These are phyloP conservation scores for Fomitiporia mediterranea DNA, from an alignment of 1,284 basidiomycete genomes.

Conservation along the genomic window DNA sequence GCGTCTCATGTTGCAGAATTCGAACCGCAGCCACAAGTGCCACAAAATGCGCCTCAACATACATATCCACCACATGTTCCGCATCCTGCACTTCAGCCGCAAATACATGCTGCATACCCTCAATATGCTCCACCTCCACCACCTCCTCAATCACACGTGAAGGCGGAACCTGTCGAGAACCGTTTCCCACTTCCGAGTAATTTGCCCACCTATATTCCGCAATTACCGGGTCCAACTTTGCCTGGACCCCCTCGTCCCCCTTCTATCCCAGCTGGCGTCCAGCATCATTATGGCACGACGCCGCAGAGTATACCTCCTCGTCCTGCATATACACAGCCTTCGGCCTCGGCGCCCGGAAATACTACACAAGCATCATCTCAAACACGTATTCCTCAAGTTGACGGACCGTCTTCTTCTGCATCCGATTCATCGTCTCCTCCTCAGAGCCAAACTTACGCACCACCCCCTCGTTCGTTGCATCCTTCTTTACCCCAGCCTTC, in stretches of 20 bases:
- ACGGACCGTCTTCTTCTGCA: conserved; percentile 50
- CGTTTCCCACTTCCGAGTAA: conserved; percentile 52
- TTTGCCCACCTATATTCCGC: conserved; percentile 49
- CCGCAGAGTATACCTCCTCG: conserved; percentile 21
- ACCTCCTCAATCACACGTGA: conserved; percentile 46
- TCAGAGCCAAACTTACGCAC: conserved; percentile 52
- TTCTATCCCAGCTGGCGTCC: background rate
- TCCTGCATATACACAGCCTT: conserved; percentile 27
- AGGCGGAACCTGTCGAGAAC: conserved; percentile 61
- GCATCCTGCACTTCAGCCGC: conserved; percentile 36
- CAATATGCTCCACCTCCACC: conserved; percentile 34
- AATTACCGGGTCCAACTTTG: conserved; percentile 51
- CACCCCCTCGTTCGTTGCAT: conserved; percentile 57
- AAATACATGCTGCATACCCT: conserved; percentile 37
- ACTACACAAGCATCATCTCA: conserved; percentile 21
- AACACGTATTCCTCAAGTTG: conserved; percentile 63
- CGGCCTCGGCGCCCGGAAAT: conserved; percentile 18
- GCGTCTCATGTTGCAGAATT: conserved; percentile 94
- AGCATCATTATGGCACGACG: conserved; percentile 8
- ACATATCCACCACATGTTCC: conserved; percentile 43
- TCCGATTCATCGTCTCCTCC: conserved; percentile 62
- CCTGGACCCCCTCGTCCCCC: conserved; percentile 12
- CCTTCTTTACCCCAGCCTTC: conserved; percentile 53
- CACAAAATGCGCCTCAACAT: conserved; percentile 25
- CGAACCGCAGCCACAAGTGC: conserved; percentile 49